Evolutionary conservation across 2,329 filamentous ascomycete species (phyloP), one percentile per base, ranked within the genome.

Genomic region (Cladosporium sp.): DNA sequence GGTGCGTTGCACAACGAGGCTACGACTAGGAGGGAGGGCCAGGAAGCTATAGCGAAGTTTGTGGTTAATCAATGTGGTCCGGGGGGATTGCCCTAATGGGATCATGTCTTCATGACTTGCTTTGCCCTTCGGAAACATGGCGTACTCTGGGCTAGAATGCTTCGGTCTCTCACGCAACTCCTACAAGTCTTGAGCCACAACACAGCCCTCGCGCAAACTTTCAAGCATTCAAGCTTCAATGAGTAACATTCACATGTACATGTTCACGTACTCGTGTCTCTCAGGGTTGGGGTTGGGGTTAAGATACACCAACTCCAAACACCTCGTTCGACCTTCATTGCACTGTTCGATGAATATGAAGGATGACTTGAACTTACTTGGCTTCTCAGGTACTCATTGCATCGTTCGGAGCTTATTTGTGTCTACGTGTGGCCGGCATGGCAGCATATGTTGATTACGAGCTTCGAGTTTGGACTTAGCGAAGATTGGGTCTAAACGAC

Each of bases 1-100:
- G 80, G 80, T 3, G 83, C 84, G 3, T 73, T 85, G 71, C 84
- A 86, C 70, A 83, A 77, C 5, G 81, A 86, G 62, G 79, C 79
- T 1, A 78, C 79, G n/a, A 70, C 75, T 4, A 80, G 82, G 63
- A 67, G 69, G 18, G 75, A 79, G 54, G 83, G 83, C 0, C 76
- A 78, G 65, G 74, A 75, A 26, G 76, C 76, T 8, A 70, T 84
- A 49, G 74, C 75, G 4, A 63, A 67, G 26, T 75, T 74, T 56
- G 51, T 74, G 10, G 6, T 26, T 28, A 16, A 32, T 4, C 16
- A 30, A n/a, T n/a, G 26, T 13, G 7, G 26, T 28, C 11, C 28
- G 8, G 5, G 21, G 51, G 32, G 11, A 18, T 3, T 13, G 18
- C 28, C 16, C 8, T 54, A 28, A 54, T n/a, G n/a, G 39, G 18